These are phyloP conservation scores for Phaeomoniella chlamydospora DNA, from an alignment of 2,329 filamentous ascomycete genomes.

Conservation along the genomic window DNA sequence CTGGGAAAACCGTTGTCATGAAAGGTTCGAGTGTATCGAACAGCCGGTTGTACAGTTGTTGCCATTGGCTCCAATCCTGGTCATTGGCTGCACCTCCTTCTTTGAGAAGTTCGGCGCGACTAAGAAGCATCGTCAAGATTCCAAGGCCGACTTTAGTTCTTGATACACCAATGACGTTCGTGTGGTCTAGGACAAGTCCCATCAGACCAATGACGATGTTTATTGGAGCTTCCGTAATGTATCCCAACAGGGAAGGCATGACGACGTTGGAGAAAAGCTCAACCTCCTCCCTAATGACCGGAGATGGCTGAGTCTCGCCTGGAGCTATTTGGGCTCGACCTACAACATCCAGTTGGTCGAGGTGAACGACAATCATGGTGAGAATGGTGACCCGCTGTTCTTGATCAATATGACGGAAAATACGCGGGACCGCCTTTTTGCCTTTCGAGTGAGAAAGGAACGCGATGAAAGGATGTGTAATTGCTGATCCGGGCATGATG, in stretches of 20 bases:
- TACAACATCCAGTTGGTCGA: conserved; percentile 85
- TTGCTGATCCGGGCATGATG: conserved; percentile 56
- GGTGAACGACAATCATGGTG: conserved; percentile 87
- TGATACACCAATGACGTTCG: conserved; percentile 72
- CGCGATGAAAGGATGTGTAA: conserved; percentile 81
- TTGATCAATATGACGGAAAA: conserved; percentile 84
- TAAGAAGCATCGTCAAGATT: conserved; percentile 86
- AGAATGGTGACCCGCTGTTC: conserved; percentile 86
- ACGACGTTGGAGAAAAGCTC: conserved; percentile 80
- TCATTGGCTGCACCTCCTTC: conserved; percentile 58
- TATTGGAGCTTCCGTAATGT: conserved; percentile 80
- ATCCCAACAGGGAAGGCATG: conserved; percentile 78
- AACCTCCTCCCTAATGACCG: conserved; percentile 74
- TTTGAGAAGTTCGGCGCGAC: conserved; percentile 84
- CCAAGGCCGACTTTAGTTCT: conserved; percentile 78
- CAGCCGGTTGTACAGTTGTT: conserved; percentile 65
- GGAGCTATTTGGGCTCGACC: conserved; percentile 60
- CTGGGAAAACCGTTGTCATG: conserved; percentile 76
- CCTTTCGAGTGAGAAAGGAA: conserved; percentile 91
- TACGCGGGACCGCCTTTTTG: conserved; percentile 86
- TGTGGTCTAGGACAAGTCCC: conserved; percentile 65
- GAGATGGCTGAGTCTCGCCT: conserved; percentile 59
- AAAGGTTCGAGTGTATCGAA: conserved; percentile 80
- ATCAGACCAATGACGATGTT: conserved; percentile 84
- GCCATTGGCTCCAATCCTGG: conserved; percentile 70